phyloP scores from a whole-genome alignment of 2,329 filamentous ascomycete species.

The Ophiocordyceps robertsii region DNA sequence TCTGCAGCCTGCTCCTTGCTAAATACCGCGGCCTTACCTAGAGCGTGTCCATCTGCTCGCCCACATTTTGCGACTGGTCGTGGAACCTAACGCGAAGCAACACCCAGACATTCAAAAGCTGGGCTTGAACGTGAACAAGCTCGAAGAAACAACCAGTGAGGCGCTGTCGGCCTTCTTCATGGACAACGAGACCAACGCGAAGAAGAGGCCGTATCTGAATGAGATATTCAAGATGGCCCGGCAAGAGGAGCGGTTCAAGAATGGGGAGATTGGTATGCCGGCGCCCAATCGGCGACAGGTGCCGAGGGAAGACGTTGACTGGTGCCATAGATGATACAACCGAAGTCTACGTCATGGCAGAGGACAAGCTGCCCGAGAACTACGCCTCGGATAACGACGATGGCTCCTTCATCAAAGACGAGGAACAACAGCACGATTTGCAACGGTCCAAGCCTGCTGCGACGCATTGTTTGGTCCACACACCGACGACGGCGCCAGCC shows the following conservation, averaged over 20 bases:
- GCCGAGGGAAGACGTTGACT: conserved; percentile 1
- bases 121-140: conserved; percentile 36
- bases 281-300: not conserved
- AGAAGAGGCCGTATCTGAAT: conserved; percentile 40
- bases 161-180: conserved; percentile 44
- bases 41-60: conserved; percentile 45
- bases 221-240: conserved; percentile 50
- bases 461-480: conserved; percentile 20
- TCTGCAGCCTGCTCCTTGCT: not conserved
- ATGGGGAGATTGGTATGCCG: conserved; percentile 41
- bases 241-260: conserved; percentile 40
- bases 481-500: conserved; percentile 21
- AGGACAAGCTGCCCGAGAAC: conserved; percentile 35
- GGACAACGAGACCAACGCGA: conserved; percentile 40
- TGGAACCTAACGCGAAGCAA: conserved; percentile 34
- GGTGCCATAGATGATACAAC: conserved; percentile 29
- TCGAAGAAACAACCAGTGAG: conserved; percentile 46
- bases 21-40: conserved; percentile 12
- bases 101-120: conserved; percentile 39
- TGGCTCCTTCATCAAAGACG: conserved; percentile 26
- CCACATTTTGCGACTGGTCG: conserved; percentile 46
- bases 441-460: conserved; percentile 20
- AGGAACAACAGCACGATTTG: conserved; percentile 25
- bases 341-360: conserved; percentile 35
- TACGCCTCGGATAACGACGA: conserved; percentile 35